These are phyloP conservation scores for Coccomyxa sp. DNA, from an alignment of 139 green algal genomes.

Conservation along the genomic window DNA sequence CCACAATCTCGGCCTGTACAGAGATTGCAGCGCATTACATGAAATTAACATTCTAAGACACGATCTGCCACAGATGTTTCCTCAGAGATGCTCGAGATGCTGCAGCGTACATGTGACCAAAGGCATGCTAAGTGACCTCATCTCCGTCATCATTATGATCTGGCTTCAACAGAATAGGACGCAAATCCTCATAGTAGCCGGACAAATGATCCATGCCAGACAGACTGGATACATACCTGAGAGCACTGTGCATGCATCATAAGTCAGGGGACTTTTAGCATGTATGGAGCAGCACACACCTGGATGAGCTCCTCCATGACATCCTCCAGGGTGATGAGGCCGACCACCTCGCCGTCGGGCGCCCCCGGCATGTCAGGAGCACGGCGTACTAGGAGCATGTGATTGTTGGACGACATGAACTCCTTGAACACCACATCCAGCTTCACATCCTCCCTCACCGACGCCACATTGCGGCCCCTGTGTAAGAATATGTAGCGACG, in stretches of 20 bases:
- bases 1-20: slow-evolving; percentile 50
- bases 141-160: too few species aligned
- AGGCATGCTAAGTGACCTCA: too few species aligned
- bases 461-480: slow-evolving; percentile 29
- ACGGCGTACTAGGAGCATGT: slow-evolving; percentile 52
- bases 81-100: too few species aligned
- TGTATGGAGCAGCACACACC: not conserved
- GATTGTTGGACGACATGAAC: slow-evolving; percentile 30
- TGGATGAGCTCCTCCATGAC: slow-evolving; percentile 57
- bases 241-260: too few species aligned
- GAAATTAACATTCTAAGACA: not conserved
- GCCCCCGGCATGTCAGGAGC: too few species aligned
- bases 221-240: too few species aligned
- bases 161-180: too few species aligned
- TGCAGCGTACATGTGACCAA: too few species aligned
- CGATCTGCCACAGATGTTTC: not conserved
- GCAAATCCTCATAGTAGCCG: too few species aligned
- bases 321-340: slow-evolving; percentile 68
- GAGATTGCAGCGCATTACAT: not conserved
- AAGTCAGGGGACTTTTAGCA: too few species aligned
- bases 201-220: too few species aligned
- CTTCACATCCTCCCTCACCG: slow-evolving; percentile 38
- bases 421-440: slow-evolving; percentile 51
- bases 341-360: slow-evolving; percentile 17
- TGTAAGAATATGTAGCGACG: not conserved